Conservation (phyloP, 257 asterid species). For the Coffea eugenioides region DNA sequence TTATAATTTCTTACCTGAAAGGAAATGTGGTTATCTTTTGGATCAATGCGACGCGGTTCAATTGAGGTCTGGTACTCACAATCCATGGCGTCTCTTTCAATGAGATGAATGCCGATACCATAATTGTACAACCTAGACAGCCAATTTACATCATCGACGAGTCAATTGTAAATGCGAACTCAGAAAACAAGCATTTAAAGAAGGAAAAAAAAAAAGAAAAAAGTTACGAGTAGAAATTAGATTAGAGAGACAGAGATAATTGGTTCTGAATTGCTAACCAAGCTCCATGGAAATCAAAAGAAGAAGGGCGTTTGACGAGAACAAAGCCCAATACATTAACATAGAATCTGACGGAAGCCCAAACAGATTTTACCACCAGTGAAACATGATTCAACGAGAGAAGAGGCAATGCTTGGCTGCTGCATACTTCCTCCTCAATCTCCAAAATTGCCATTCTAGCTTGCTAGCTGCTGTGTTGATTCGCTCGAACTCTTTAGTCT, state of each 20-base stretch:
- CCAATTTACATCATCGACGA: background rate
- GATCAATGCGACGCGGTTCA: slow-evolving; percentile 33
- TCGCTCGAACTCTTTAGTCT: too few relatives aligned
- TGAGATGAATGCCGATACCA: slow-evolving; percentile 43
- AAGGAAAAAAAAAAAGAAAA: background rate
- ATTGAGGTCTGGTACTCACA: slow-evolving; percentile 6
- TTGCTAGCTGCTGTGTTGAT: too few relatives aligned
- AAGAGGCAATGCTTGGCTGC: slow-evolving; percentile 33
- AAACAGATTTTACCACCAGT: slow-evolving; percentile 26
- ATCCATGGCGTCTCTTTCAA: slow-evolving; percentile 16
- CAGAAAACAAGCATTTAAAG: background rate
- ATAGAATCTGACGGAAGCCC: slow-evolving; percentile 31
- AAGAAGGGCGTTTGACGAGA: slow-evolving; percentile 39
- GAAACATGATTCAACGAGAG: slow-evolving; percentile 41
- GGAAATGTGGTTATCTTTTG: slow-evolving; percentile 40
- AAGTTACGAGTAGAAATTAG: background rate
- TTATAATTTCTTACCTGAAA: slow-evolving; percentile 28
- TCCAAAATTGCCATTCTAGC: slow-evolving; percentile 4
- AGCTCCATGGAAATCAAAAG: slow-evolving; percentile 38
- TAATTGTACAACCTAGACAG: slow-evolving; percentile 35
- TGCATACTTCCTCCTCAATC: slow-evolving; percentile 15
- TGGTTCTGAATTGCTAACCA: slow-evolving; percentile 17
- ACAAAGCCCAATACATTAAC: slow-evolving; percentile 39
- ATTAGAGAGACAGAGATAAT: background rate
- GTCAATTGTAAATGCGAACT: background rate